Evolutionary conservation across 495 filamentous ascomycete genomes (phyloP), one percentile per base, ranked within the genome.

Genomic region (Cercophora samala): DNA sequence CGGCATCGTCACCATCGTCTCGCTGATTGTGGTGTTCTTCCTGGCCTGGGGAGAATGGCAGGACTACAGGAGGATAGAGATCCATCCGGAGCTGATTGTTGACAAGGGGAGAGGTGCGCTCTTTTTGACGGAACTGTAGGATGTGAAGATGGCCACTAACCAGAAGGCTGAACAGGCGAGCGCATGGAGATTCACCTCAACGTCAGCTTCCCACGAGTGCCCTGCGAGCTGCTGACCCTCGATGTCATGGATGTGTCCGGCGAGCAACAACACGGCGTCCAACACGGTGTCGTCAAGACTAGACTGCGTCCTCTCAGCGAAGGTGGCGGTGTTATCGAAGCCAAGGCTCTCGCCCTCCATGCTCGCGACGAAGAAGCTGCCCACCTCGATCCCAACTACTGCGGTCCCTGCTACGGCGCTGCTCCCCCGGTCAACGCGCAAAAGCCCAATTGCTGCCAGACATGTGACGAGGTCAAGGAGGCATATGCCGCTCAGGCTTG

Each of bases 191-290:
- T 99, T 68, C 93, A 97, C 77, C 85, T 99, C 81, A 99, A 99
- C 83, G 91, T 99, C 69, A 94, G 91, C 21, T 99, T 99, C 78
- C 95, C 96, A 5, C 89, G 88, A 37, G 83, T 99, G 32, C 95
- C 95, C 37, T 99, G 95, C 81, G 93, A 98, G 78, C 88, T 99
- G 59, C 80, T 98, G 62, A 97, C 95, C 18, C 87, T 99, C 69
- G 95, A 99, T 75, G 94, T 99, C 51, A 98, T 99, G 95, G 95
- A 99, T 78, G 93, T 99, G 13, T 96, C 91, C 17, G 95, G 95
- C 54, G 95, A 99, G 76, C 90, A 97, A 74, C 95, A 99, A 75
- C 88, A 90, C 60, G 96, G 95, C 54, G 91, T 99, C 64, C 87
- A 90, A 73, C 94, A 98, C 75, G 95, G 95, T 25, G 87, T 99